Percentiles rank a stretch among this genome's conserved stretches.
phyloP scores from a whole-genome alignment of 208 protist genomes.

The Leishmania major region DNA sequence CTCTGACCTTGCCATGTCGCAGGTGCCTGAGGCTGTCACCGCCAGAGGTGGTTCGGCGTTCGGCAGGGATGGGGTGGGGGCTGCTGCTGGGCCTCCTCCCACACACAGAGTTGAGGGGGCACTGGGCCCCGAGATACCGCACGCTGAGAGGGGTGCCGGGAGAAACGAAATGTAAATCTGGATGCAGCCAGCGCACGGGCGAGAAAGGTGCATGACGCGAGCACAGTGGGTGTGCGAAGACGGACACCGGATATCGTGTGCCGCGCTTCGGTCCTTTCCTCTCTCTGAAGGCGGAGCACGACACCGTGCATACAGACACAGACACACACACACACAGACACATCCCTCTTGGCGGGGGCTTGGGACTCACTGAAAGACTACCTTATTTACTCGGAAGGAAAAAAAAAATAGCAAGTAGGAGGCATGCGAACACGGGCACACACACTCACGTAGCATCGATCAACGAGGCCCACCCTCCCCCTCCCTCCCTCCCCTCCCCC shows the following conservation, averaged over 20 bases:
- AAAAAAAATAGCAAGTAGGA: neutral
- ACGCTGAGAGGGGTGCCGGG: neutral
- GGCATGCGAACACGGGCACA: neutral
- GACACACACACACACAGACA: neutral
- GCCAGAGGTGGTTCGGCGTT: neutral
- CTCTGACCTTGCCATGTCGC: neutral
- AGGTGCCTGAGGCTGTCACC: neutral
- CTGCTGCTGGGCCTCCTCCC: neutral
- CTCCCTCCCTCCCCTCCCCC: too few relatives aligned
- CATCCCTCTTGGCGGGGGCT: neutral
- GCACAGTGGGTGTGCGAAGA: neutral
- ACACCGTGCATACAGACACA: neutral
- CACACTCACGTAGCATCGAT: neutral
- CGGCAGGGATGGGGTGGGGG: neutral
- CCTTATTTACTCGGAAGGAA: conserved; percentile 7
- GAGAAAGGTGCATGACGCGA: neutral
- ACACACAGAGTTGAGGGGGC: neutral
- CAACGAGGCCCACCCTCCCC: neutral
- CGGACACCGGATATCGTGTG: neutral
- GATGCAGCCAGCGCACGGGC: neutral
- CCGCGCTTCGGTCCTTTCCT: neutral
- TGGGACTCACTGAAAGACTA: neutral
- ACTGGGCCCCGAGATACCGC: neutral
- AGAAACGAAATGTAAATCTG: neutral
- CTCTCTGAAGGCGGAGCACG: neutral